phyloP scores from a whole-genome alignment of 352 stramenopile species.

The Phytophthora niederhauseri region DNA sequence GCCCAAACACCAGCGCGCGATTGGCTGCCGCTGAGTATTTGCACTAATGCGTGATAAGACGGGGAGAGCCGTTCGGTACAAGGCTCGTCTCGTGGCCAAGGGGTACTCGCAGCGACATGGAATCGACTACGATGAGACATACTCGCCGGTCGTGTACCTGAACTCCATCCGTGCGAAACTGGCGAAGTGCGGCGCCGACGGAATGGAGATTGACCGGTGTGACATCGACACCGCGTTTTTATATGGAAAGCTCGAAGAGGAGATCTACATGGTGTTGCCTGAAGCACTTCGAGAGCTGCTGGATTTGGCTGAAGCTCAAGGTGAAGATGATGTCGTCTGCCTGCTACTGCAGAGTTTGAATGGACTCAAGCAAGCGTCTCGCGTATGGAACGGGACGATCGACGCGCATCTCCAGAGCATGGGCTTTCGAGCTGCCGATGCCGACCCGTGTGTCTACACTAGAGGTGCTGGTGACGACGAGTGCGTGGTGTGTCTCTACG shows the following conservation, averaged over 20 bases:
- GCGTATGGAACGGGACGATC: not conserved
- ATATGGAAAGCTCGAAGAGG: not conserved
- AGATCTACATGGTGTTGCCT: not conserved
- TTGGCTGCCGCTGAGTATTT: conserved; percentile 1
- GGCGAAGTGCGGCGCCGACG: not conserved
- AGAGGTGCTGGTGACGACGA: too few species aligned
- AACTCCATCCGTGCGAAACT: not conserved
- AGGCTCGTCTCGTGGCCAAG: not conserved
- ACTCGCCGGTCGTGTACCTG: not conserved
- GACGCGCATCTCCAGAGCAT: not conserved
- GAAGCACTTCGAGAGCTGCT: not conserved
- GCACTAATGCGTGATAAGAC: conserved; percentile 11
- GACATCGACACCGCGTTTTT: not conserved
- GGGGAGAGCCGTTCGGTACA: conserved; percentile 2
- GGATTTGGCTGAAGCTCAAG: not conserved
- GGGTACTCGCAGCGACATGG: not conserved
- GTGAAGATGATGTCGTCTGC: conserved; percentile 3
- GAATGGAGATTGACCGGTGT: not conserved
- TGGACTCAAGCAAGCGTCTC: not conserved
- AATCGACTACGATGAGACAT: not conserved
- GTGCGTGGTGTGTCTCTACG: too few species aligned
- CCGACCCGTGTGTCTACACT: not conserved
- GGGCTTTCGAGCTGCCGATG: not conserved
- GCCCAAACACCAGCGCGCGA: conserved; percentile 7
- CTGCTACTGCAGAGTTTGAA: conserved; percentile 2